Evolutionary conservation across 441 rosid species (phyloP).

Genomic region (Rhodomyrtus psidioides): DNA sequence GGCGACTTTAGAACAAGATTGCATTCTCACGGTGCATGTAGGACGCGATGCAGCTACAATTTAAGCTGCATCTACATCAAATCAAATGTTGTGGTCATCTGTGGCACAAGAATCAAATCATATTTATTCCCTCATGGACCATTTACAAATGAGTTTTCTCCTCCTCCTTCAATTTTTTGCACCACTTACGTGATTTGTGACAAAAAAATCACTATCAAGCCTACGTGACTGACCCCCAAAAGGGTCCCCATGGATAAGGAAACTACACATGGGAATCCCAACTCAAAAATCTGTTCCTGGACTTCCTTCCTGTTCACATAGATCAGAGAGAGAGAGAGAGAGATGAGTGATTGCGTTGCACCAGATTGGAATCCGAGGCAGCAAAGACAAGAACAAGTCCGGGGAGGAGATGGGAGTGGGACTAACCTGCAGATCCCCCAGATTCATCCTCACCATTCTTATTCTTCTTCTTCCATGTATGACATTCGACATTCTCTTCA

Average conservation of each 20-base stretch:
- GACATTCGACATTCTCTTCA: background rate
- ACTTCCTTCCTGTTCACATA: background rate
- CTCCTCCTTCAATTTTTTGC: background rate
- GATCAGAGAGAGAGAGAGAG: background rate
- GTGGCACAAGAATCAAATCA: background rate
- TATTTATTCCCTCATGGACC: background rate
- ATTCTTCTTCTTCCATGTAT: background rate
- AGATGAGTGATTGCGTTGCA: slow-evolving; percentile 22
- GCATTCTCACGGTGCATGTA: background rate
- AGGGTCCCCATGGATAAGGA: slow-evolving; percentile 10
- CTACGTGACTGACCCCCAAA: background rate
- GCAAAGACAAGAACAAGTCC: slow-evolving; percentile 19
- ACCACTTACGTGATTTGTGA: slow-evolving; percentile 5
- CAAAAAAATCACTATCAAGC: slow-evolving; percentile 10
- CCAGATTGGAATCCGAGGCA: slow-evolving; percentile 26
- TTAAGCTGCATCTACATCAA: background rate
- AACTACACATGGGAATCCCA: background rate
- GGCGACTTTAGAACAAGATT: background rate
- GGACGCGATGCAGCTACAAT: background rate
- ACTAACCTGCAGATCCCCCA: slow-evolving; percentile 5
- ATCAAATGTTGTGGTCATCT: background rate
- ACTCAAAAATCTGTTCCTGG: background rate
- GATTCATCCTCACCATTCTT: slow-evolving; percentile 4
- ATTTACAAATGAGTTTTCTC: background rate
- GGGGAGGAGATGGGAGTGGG: slow-evolving; percentile 6